Percentiles rank a stretch among this genome's conserved stretches.
Conservation (phyloP, 768 basidiomycete genomes). For the Leccinum aurantiacum region DNA sequence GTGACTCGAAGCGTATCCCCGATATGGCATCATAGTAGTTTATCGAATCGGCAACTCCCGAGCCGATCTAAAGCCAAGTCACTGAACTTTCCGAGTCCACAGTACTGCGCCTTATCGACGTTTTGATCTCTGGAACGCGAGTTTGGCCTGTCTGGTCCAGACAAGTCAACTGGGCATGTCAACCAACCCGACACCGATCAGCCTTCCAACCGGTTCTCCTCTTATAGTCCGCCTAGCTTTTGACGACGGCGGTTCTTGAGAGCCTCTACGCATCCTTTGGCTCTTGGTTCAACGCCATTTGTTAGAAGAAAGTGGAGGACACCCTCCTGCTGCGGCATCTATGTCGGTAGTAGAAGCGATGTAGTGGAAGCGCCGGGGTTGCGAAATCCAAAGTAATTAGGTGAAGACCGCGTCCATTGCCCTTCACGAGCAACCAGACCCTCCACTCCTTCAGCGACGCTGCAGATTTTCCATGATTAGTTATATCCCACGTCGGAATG, state of each 20-base stretch:
- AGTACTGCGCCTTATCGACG: background rate
- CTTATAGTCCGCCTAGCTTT: no score
- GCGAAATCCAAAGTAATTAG: background rate
- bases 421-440: background rate
- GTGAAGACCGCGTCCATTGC: background rate
- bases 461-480: background rate
- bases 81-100: background rate
- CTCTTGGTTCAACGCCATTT: no score
- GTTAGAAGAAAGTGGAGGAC: background rate
- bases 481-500: background rate
- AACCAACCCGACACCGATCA: no score
- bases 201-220: no score
- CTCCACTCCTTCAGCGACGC: background rate
- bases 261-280: no score
- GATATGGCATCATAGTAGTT: slow-evolving; percentile 6
- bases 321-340: background rate
- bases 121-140: background rate
- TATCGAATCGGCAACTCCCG: slow-evolving; percentile 1
- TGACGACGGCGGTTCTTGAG: no score
- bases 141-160: background rate
- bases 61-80: no score
- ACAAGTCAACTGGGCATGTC: background rate
- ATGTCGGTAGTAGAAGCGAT: background rate
- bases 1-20: slow-evolving; percentile 15
- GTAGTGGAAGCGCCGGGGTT: background rate